Percentiles rank a stretch among this genome's conserved stretches.
Conservation (phyloP, 148 eudicot species). For the Limonium bicolor region DNA sequence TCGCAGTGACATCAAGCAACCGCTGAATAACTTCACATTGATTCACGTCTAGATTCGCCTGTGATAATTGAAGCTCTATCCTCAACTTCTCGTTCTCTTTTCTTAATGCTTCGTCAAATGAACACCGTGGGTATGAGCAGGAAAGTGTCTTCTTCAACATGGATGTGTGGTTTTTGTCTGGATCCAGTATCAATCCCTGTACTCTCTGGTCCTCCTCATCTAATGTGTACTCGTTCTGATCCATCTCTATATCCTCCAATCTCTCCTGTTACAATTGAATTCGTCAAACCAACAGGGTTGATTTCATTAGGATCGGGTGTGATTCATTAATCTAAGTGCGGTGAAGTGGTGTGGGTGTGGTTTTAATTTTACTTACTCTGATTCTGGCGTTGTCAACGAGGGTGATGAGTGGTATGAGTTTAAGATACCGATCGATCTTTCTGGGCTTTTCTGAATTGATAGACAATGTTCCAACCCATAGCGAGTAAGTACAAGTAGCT, state of each 20-base stretch:
- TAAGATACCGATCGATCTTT: conserved; percentile 23
- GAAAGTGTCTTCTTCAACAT: conserved; percentile 20
- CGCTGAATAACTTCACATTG: conserved; percentile 17
- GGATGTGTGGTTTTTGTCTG: conserved; percentile 9
- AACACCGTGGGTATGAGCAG: conserved; percentile 17
- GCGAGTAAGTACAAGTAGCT: conserved; percentile 21
- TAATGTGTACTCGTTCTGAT: conserved; percentile 20
- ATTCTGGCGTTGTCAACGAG: conserved; percentile 16
- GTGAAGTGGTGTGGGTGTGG: neutral
- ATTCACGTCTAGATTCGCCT: conserved; percentile 7
- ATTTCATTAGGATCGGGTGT: neutral
- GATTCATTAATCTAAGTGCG: neutral
- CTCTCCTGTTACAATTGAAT: conserved; percentile 8
- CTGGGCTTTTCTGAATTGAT: conserved; percentile 20
- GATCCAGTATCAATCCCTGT: conserved; percentile 13
- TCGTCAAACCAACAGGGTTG: neutral
- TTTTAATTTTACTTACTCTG: no score
- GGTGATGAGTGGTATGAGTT: conserved; percentile 17
- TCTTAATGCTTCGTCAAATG: conserved; percentile 16
- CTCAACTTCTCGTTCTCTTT: conserved; percentile 19
- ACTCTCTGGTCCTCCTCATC: conserved; percentile 16
- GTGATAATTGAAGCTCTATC: conserved; percentile 14
- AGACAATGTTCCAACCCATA: conserved; percentile 29
- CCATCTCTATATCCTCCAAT: conserved; percentile 14
- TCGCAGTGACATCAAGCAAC: conserved; percentile 16